A percentile compares a stretch with the other conserved stretches of the same genome.
Conservation (phyloP, 108 stramenopile species). For the Schizochytrium sp. region DNA sequence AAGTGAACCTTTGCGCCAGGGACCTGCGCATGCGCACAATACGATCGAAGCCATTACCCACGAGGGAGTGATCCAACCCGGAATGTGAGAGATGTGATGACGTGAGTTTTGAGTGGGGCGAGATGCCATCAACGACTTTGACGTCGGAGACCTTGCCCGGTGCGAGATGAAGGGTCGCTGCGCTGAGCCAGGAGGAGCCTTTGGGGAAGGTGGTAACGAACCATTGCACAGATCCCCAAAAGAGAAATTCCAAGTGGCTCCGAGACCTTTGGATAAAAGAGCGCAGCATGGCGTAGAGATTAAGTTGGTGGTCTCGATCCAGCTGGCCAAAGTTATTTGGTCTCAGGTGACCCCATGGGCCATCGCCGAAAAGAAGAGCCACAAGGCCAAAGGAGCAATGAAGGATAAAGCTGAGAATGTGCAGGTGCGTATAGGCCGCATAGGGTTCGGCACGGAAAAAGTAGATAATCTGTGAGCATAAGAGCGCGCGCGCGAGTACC, state of each 20-base stretch:
- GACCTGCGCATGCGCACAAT: neutral
- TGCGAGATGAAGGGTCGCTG: neutral
- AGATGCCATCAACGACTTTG: no score
- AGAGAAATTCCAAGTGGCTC: neutral
- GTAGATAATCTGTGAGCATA: neutral
- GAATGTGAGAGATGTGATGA: no score
- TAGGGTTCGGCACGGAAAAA: neutral
- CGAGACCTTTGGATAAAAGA: neutral
- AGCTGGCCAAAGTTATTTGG: neutral
- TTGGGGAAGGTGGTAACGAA: neutral
- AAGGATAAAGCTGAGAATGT: neutral
- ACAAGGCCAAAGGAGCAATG: neutral
- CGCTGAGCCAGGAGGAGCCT: neutral
- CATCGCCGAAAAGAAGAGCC: slow-evolving; percentile 1
- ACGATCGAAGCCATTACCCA: neutral
- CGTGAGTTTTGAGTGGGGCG: no score
- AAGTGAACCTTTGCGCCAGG: neutral
- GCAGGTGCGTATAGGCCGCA: neutral
- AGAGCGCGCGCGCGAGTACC: no score
- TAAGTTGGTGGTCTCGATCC: neutral
- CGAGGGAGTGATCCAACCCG: neutral
- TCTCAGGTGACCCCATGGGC: neutral
- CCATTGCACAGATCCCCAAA: neutral
- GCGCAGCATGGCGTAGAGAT: neutral
- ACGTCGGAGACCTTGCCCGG: neutral